Conservation (phyloP, 2,329 filamentous ascomycete genomes). For the Colletotrichum shisoi region DNA sequence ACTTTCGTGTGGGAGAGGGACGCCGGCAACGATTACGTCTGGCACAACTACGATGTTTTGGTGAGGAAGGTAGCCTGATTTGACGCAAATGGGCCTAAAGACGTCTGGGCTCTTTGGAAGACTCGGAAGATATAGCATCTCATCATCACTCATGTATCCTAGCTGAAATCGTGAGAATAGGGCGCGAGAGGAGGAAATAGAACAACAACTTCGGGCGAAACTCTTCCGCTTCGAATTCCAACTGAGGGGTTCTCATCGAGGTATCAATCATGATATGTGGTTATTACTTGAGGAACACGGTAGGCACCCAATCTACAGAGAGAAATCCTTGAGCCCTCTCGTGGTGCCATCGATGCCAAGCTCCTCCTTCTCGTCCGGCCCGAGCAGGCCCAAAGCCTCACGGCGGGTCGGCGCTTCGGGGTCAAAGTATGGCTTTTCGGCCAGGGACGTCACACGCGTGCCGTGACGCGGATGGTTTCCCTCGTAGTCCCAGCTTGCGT, state of each 20-base stretch:
- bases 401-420: constrained; percentile 70
- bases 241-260: neutral
- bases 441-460: constrained; percentile 73
- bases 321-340: constrained; percentile 26
- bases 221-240: too few species aligned
- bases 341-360: constrained; percentile 36
- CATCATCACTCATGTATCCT: too few species aligned
- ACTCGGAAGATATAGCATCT: neutral
- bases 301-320: constrained; percentile 2
- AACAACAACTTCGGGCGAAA: too few species aligned
- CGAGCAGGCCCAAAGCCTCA: constrained; percentile 70
- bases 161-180: too few species aligned
- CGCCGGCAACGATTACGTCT: constrained; percentile 23
- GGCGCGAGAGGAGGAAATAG: too few species aligned
- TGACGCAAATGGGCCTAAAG: neutral
- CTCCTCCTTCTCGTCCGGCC: constrained; percentile 59
- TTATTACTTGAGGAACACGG: neutral
- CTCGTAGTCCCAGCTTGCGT: constrained; percentile 77
- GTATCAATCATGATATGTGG: neutral
- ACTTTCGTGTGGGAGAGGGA: constrained; percentile 27
- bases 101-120: neutral
- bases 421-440: constrained; percentile 75
- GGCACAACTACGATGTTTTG: constrained; percentile 17
- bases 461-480: constrained; percentile 73
- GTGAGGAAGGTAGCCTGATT: neutral